These are phyloP conservation scores for Meripilus lineatus DNA, from an alignment of 1,284 basidiomycete species.

Conservation along the genomic window DNA sequence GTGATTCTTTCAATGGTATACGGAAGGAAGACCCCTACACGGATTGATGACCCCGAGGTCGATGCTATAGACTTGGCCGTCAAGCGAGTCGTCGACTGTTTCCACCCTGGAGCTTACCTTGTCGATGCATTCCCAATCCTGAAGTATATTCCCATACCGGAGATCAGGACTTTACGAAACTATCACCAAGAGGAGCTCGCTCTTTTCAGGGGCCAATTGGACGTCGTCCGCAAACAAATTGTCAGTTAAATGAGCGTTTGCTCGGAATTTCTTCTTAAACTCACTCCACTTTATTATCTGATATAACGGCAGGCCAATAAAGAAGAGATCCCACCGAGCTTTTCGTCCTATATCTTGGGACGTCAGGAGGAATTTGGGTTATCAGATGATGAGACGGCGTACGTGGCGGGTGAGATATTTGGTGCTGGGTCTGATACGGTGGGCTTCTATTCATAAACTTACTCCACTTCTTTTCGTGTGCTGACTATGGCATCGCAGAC, in stretches of 20 bases:
- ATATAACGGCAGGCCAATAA: conserved; percentile 19
- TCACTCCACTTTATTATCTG: too few relatives aligned
- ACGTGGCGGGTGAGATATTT: conserved; percentile 58
- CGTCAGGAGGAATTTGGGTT: conserved; percentile 44
- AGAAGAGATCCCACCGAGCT: conserved; percentile 40
- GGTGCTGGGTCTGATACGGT: conserved; percentile 62
- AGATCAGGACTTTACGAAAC: conserved; percentile 44
- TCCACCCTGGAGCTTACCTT: conserved; percentile 53
- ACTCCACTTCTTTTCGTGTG: not conserved
- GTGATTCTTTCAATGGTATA: conserved; percentile 65
- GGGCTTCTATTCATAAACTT: not conserved
- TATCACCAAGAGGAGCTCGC: conserved; percentile 53
- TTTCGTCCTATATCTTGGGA: conserved; percentile 53
- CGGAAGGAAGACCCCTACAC: conserved; percentile 46
- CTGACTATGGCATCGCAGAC: conserved; percentile 29
- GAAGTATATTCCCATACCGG: conserved; percentile 47
- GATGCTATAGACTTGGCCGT: conserved; percentile 44
- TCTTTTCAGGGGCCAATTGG: conserved; percentile 48
- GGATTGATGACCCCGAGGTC: conserved; percentile 54
- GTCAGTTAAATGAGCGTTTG: too few relatives aligned
- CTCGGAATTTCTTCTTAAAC: too few relatives aligned
- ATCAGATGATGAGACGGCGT: conserved; percentile 50
- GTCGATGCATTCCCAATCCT: conserved; percentile 58
- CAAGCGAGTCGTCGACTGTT: conserved; percentile 40
- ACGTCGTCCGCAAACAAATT: conserved; percentile 38